phyloP scores from a whole-genome alignment of 2,329 filamentous ascomycete species.

The Diaporthe citri region DNA sequence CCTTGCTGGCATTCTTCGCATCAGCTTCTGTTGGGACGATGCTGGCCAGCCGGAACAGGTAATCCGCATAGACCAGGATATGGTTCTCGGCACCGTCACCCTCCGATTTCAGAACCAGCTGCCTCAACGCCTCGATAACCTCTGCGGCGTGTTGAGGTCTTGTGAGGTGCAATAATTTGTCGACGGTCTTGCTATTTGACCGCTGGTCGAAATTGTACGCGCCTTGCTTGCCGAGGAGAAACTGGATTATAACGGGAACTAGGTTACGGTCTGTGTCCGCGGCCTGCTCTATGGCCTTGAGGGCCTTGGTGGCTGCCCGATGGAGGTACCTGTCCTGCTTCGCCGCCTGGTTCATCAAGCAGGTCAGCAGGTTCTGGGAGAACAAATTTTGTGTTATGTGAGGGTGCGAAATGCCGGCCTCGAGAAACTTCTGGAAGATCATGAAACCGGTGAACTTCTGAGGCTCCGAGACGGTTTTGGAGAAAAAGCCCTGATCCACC shows the following conservation, averaged over 20 bases:
- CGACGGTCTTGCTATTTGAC: constrained; percentile 72
- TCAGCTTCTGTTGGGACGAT: constrained; percentile 48
- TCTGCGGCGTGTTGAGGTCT: constrained; percentile 32
- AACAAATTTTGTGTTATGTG: constrained; percentile 74
- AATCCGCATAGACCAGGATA: constrained; percentile 65
- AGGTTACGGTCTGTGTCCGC: constrained; percentile 72
- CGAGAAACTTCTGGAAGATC: constrained; percentile 82
- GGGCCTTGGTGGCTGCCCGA: constrained; percentile 79
- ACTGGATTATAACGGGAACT: constrained; percentile 71
- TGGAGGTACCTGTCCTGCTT: constrained; percentile 84
- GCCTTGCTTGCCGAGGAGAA: constrained; percentile 78
- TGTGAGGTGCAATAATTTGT: constrained; percentile 61
- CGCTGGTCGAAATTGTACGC: constrained; percentile 86
- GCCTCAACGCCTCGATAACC: constrained; percentile 34
- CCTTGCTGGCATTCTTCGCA: constrained; percentile 47
- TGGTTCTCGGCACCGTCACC: constrained; percentile 49
- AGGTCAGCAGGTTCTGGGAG: constrained; percentile 85
- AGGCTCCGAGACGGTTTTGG: constrained; percentile 83
- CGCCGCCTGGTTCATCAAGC: constrained; percentile 84
- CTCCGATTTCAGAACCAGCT: constrained; percentile 46
- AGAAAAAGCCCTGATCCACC: constrained; percentile 89
- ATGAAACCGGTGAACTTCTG: constrained; percentile 94
- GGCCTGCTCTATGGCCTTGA: constrained; percentile 77
- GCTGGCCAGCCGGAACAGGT: constrained; percentile 66
- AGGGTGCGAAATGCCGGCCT: constrained; percentile 60